These are phyloP conservation scores for Puccinia sorghi DNA, from an alignment of 1,284 basidiomycete species.

Conservation along the genomic window DNA sequence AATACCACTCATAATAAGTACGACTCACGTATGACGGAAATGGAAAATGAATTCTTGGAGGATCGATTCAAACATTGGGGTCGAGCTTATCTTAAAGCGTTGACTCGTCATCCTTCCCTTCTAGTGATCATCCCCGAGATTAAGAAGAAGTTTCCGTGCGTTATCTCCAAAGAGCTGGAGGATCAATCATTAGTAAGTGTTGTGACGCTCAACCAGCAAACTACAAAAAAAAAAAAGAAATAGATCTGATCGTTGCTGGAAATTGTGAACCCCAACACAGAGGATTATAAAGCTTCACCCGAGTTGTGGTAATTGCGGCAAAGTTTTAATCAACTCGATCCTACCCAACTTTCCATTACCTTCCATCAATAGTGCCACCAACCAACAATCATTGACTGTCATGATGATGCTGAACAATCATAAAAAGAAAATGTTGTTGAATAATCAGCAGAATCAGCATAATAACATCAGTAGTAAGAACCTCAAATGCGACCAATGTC, in stretches of 20 bases:
- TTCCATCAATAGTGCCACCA: neutral
- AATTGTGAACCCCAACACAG: neutral
- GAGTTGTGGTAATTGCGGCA: constrained; percentile 34
- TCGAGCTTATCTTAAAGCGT: constrained; percentile 18
- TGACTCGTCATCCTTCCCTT: constrained; percentile 16
- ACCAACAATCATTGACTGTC: constrained; percentile 12
- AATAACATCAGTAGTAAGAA: neutral
- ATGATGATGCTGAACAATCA: constrained; percentile 34
- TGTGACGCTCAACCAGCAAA: neutral
- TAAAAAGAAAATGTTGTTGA: constrained; percentile 33
- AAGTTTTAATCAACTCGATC: constrained; percentile 19
- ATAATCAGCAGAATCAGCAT: constrained; percentile 21
- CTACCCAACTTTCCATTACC: constrained; percentile 16
- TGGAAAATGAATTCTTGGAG: constrained; percentile 27
- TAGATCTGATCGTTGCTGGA: neutral
- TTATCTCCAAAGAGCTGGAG: constrained; percentile 23
- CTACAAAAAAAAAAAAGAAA: neutral
- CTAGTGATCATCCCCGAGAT: constrained; percentile 10
- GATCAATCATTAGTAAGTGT: constrained; percentile 38
- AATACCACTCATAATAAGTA: neutral
- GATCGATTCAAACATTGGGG: constrained; percentile 32
- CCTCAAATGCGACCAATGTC: constrained; percentile 31
- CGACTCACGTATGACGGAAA: constrained; percentile 4
- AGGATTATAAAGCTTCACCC: constrained; percentile 30
- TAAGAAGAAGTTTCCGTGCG: constrained; percentile 25